Base-by-base conservation (phyloP, 192 early-diverging fungal species). In the Mortierella antarctica region DNA sequence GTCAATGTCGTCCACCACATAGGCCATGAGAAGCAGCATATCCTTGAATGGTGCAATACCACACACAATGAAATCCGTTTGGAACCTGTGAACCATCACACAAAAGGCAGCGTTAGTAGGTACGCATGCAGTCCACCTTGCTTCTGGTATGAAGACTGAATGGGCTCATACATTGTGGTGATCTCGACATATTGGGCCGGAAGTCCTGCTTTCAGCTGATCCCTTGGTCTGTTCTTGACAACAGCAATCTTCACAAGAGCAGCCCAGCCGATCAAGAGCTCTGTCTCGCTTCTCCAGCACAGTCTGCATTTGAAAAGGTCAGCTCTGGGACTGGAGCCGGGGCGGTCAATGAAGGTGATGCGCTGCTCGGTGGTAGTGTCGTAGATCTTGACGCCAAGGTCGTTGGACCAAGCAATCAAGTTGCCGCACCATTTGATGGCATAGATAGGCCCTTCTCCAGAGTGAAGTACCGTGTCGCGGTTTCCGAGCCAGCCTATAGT, bases 381-480 rank as follows among this genome's bases (percentile, higher is more conserved):
- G 68, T 97, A 97, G 13, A 99, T 87, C 66, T 93, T 90, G 14
- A 94, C 92, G 31, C 95, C 95, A 63, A 91, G 87, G 67, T 98
- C 97, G 75, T 95, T 96, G 2, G 96, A 95, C 96, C 97, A 99
- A 0, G 96, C 97, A 74, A 99, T 94, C 69, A 93, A 88, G 31
- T 87, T 89, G 7, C 83, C 89, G 44, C 91, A 82, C 98, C 98
- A 99, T 72, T 91, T 88, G 50, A 96, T 90, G 14, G 90, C 86
- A 76, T 92, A 94, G 48, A 99, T 93, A 5, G 94, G 92, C 0
- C 98, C 98, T 54, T 96, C 93, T 48, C 96, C 96, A 7, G 93
- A 93, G 64, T 93, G 92, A 59, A 99, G 82, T 1, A 95, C 86
- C 31, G 87, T 89, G 69, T 96, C 93, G 55, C 87, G 87, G 57